Evolutionary conservation across 2,329 filamentous ascomycete genomes (phyloP).

Genomic region (Penicillium sp.): DNA sequence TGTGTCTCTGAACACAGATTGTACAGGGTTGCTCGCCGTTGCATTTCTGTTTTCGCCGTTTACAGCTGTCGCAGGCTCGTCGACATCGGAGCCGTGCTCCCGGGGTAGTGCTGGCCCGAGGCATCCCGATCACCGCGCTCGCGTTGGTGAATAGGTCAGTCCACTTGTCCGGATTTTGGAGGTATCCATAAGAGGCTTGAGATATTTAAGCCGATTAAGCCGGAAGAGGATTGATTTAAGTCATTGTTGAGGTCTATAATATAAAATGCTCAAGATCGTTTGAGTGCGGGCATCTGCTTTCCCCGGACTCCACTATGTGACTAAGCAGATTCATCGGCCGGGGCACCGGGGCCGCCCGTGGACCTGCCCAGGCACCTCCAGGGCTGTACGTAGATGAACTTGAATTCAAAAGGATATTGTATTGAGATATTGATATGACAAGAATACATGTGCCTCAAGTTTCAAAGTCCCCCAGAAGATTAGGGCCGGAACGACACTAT

Average conservation of each 20-base stretch:
- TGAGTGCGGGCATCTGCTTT: slow-evolving; percentile 12
- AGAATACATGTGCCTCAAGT: background rate
- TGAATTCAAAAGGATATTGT: background rate
- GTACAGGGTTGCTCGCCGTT: slow-evolving; percentile 51
- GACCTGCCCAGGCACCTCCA: background rate
- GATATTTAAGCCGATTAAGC: background rate
- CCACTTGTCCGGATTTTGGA: background rate
- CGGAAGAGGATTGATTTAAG: background rate
- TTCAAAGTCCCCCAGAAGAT: background rate
- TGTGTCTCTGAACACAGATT: slow-evolving; percentile 48
- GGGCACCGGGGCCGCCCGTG: background rate
- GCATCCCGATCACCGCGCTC: slow-evolving; percentile 22
- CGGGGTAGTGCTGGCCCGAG: slow-evolving; percentile 29
- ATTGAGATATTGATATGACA: background rate
- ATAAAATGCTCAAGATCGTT: background rate
- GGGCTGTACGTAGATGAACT: background rate
- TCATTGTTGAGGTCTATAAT: background rate
- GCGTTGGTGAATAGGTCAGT: slow-evolving; percentile 2
- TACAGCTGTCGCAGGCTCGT: slow-evolving; percentile 47
- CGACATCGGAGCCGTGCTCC: slow-evolving; percentile 35
- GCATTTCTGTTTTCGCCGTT: slow-evolving; percentile 52
- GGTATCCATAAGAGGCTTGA: slow-evolving; percentile 8
- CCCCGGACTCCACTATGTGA: slow-evolving; percentile 14
- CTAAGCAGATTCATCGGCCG: background rate
- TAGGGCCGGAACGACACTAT: slow-evolving; percentile 41